phyloP scores from a whole-genome alignment of 2,329 filamentous ascomycete species.

The Xylariomycetidae sp. region DNA sequence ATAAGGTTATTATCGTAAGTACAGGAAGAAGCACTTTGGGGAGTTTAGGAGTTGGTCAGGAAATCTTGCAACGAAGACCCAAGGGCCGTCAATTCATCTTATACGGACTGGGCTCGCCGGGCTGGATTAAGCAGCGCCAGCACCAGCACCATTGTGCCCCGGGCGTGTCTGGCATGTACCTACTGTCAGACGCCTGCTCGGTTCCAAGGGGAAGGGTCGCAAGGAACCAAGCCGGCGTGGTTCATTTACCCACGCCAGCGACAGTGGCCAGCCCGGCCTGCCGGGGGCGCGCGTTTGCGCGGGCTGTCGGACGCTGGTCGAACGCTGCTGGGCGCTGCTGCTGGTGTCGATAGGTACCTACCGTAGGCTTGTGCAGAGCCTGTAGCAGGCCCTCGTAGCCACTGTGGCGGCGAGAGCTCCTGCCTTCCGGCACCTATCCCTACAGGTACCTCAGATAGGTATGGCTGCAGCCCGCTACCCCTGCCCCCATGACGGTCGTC shows the following conservation, averaged over 20 bases:
- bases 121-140: slow-evolving; percentile 9
- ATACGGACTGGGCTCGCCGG: slow-evolving; percentile 18
- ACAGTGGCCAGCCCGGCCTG: no score
- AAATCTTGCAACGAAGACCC: slow-evolving; percentile 20
- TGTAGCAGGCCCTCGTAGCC: no score
- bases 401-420: background rate
- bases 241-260: slow-evolving; percentile 23
- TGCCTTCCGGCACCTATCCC: background rate
- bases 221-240: slow-evolving; percentile 12
- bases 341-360: no score
- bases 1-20: slow-evolving; percentile 20
- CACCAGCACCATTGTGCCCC: background rate
- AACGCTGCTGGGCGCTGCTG: no score
- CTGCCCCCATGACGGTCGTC: no score
- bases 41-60: slow-evolving; percentile 18
- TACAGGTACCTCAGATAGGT: background rate
- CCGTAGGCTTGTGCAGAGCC: no score
- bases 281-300: no score
- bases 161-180: background rate
- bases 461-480: slow-evolving; percentile 4
- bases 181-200: slow-evolving; percentile 5
- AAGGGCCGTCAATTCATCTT: slow-evolving; percentile 27
- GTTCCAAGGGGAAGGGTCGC: slow-evolving; percentile 14
- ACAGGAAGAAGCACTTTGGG: slow-evolving; percentile 18
- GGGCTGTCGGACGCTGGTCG: no score